phyloP scores from a whole-genome alignment of 192 early-diverging fungal species.

The Endogone sp. region DNA sequence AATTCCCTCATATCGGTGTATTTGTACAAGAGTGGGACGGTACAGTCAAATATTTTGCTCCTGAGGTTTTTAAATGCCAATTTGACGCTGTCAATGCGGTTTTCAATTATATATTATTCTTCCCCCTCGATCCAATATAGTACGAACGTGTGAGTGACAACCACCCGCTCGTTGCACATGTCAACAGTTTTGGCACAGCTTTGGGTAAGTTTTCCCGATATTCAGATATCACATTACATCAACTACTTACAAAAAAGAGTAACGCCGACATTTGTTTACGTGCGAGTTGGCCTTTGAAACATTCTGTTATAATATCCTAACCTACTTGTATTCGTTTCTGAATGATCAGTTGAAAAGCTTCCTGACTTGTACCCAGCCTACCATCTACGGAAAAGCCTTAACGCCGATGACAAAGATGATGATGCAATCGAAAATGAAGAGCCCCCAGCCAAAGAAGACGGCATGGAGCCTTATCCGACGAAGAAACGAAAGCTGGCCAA shows the following conservation, averaged over 20 bases:
- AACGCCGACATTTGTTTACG: neutral
- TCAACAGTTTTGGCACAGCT: neutral
- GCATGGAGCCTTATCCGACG: too few relatives aligned
- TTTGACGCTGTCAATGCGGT: neutral
- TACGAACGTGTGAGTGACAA: neutral
- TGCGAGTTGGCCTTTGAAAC: neutral
- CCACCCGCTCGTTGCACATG: neutral
- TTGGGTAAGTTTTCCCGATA: neutral
- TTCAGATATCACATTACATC: too few relatives aligned
- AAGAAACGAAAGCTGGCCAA: too few relatives aligned
- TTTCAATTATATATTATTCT: neutral
- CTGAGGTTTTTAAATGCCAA: neutral
- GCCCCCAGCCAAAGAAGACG: too few relatives aligned
- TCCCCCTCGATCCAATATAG: neutral
- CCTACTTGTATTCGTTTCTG: too few relatives aligned
- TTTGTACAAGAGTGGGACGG: neutral
- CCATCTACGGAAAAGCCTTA: too few relatives aligned
- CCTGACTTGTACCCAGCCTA: too few relatives aligned
- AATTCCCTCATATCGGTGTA: neutral
- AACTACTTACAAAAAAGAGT: too few relatives aligned
- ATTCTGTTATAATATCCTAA: too few relatives aligned
- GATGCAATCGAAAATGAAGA: too few relatives aligned
- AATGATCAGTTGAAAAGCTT: too few relatives aligned
- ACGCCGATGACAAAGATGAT: too few relatives aligned
- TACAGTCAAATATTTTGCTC: neutral